Conservation (phyloP, 768 basidiomycete species). For the Tylopilus sp. region DNA sequence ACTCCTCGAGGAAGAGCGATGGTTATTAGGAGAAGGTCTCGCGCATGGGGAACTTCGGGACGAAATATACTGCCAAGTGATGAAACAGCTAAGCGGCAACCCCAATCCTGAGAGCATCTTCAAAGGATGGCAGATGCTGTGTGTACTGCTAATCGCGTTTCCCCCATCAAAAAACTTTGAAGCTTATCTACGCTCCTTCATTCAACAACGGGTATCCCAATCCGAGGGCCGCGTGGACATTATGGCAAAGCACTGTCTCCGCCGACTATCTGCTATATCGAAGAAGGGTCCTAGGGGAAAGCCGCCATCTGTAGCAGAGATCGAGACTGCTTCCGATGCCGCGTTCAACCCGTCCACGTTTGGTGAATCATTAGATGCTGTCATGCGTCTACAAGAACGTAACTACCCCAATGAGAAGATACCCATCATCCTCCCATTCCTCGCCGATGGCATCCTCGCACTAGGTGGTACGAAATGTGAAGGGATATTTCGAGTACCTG, state of each 20-base stretch:
- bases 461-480: slow-evolving; percentile 81
- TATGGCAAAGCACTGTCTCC: slow-evolving; percentile 89
- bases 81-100: slow-evolving; percentile 88
- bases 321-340: slow-evolving; percentile 92
- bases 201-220: slow-evolving; percentile 62
- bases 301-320: slow-evolving; percentile 76
- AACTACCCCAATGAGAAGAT: slow-evolving; percentile 83
- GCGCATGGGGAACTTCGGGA: slow-evolving; percentile 82
- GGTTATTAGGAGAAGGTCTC: slow-evolving; percentile 79
- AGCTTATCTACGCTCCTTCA: slow-evolving; percentile 75
- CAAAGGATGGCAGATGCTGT: slow-evolving; percentile 91
- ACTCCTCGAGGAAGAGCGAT: slow-evolving; percentile 80
- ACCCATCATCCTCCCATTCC: slow-evolving; percentile 91
- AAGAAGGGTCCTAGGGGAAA: slow-evolving; percentile 87
- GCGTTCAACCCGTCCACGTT: slow-evolving; percentile 96
- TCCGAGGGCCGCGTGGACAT: slow-evolving; percentile 79
- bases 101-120: slow-evolving; percentile 81
- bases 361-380: slow-evolving; percentile 83
- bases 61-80: slow-evolving; percentile 89
- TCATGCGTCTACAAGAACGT: slow-evolving; percentile 79
- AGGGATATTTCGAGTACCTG: slow-evolving; percentile 92
- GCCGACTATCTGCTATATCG: slow-evolving; percentile 69
- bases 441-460: slow-evolving; percentile 87
- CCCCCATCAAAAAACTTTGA: slow-evolving; percentile 94
- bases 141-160: slow-evolving; percentile 87